A percentile compares a stretch with the other conserved stretches of the same genome.
These are phyloP conservation scores for Phytophthora cactorum DNA, from an alignment of 352 stramenopile species.

Conservation along the genomic window DNA sequence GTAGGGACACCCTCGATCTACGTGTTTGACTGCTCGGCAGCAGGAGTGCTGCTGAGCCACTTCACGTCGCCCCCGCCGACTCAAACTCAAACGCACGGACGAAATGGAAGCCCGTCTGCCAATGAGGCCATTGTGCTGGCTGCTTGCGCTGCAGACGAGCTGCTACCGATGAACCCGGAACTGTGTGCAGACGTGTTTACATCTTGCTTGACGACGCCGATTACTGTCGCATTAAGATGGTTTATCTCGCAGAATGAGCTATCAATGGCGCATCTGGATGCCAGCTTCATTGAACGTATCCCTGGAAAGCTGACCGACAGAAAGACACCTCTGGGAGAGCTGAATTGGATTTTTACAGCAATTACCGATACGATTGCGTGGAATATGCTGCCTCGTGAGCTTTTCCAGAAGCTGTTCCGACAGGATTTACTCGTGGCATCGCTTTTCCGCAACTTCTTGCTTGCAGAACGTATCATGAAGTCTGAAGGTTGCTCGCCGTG, in stretches of 20 bases:
- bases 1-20: slow-evolving; percentile 95
- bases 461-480: slow-evolving; percentile 98
- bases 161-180: slow-evolving; percentile 96
- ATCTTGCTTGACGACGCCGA: slow-evolving; percentile 98
- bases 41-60: slow-evolving; percentile 95
- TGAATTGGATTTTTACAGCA: slow-evolving; percentile 99
- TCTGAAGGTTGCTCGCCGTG: slow-evolving; percentile 82
- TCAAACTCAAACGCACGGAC: slow-evolving; percentile 20
- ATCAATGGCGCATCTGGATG: slow-evolving; percentile 87
- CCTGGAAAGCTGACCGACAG: slow-evolving; percentile 94
- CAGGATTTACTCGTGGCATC: slow-evolving; percentile 98
- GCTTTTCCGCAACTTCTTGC: slow-evolving; percentile 98
- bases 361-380: slow-evolving; percentile 99
- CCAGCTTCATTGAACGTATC: slow-evolving; percentile 89
- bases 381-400: slow-evolving; percentile 95
- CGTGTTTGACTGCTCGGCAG: slow-evolving; percentile 98
- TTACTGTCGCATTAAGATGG: slow-evolving; percentile 98
- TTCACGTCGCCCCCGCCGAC: slow-evolving; percentile 71
- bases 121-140: slow-evolving; percentile 97
- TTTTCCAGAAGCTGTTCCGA: slow-evolving; percentile 99
- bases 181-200: slow-evolving; percentile 99
- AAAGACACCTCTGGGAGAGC: slow-evolving; percentile 95
- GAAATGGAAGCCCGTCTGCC: slow-evolving; percentile 33
- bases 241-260: slow-evolving; percentile 96
- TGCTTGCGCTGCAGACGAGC: slow-evolving; percentile 94